These are phyloP conservation scores for Ceratobasidium theobromae DNA, from an alignment of 1,284 basidiomycete genomes.

Conservation along the genomic window DNA sequence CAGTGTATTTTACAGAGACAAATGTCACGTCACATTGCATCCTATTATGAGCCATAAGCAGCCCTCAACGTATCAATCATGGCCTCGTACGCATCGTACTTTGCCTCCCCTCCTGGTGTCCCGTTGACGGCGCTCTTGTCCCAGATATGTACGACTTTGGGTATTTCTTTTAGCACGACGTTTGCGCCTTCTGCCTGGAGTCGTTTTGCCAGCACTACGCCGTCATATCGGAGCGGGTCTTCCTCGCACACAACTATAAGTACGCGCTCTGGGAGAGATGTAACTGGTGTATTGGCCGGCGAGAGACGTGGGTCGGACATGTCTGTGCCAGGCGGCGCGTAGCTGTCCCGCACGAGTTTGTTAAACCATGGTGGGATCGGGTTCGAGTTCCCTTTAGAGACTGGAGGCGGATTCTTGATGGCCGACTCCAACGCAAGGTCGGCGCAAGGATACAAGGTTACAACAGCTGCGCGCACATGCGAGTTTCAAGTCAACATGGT, in stretches of 20 bases:
- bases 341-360: neutral
- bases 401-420: neutral
- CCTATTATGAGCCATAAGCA: neutral
- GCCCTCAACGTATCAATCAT: neutral
- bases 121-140: conserved; percentile 12
- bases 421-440: conserved; percentile 11
- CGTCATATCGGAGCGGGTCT: conserved; percentile 13
- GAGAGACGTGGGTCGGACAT: conserved; percentile 23
- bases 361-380: neutral
- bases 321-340: neutral
- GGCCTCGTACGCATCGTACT: conserved; percentile 13
- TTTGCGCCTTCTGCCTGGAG: conserved; percentile 13
- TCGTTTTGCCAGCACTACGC: neutral
- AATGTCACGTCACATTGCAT: neutral
- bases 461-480: conserved; percentile 6
- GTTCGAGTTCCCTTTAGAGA: neutral
- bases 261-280: conserved; percentile 7
- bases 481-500: too few species aligned
- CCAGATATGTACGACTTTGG: conserved; percentile 15
- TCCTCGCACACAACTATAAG: conserved; percentile 22
- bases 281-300: neutral
- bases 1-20: too few species aligned
- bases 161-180: neutral
- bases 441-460: conserved; percentile 18
- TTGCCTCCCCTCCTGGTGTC: neutral